These are phyloP conservation scores for Alternaria sp. DNA, from an alignment of 2,329 filamentous ascomycete genomes.

Conservation along the genomic window DNA sequence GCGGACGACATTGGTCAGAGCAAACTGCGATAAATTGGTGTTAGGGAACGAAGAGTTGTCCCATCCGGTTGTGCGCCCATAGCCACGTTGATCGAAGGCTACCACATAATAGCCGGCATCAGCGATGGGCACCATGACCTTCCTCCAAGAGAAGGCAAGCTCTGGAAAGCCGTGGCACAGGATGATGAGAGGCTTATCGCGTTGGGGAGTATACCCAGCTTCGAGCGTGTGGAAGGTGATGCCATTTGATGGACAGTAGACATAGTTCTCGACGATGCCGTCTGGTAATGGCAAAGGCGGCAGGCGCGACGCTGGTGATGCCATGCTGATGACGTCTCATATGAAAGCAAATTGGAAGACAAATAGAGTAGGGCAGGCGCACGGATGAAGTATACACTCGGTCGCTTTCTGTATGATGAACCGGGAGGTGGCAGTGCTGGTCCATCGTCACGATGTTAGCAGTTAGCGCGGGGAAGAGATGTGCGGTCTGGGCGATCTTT, in stretches of 20 bases:
- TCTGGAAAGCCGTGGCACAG: slow-evolving; percentile 73
- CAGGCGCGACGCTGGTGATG: slow-evolving; percentile 23
- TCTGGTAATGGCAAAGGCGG: slow-evolving; percentile 61
- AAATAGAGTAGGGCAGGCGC: neutral
- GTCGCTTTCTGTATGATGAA: neutral
- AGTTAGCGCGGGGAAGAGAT: neutral
- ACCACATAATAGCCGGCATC: slow-evolving; percentile 68
- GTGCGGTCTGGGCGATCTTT: neutral
- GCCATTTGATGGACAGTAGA: slow-evolving; percentile 62
- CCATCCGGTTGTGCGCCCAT: slow-evolving; percentile 70
- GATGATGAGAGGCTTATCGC: slow-evolving; percentile 61
- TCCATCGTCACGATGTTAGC: neutral
- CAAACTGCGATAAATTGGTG: slow-evolving; percentile 64
- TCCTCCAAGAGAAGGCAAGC: slow-evolving; percentile 72
- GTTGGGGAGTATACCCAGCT: slow-evolving; percentile 53
- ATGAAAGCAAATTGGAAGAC: neutral
- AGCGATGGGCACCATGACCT: slow-evolving; percentile 65
- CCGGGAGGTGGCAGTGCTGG: neutral
- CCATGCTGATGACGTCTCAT: neutral
- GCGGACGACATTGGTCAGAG: slow-evolving; percentile 64
- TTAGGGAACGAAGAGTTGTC: slow-evolving; percentile 58
- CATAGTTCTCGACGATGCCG: slow-evolving; percentile 62
- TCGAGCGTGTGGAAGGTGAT: slow-evolving; percentile 68
- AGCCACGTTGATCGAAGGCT: slow-evolving; percentile 71
- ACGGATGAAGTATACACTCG: neutral